These are phyloP conservation scores for Ascochyta rabiei DNA, from an alignment of 2,329 filamentous ascomycete species.

Conservation along the genomic window DNA sequence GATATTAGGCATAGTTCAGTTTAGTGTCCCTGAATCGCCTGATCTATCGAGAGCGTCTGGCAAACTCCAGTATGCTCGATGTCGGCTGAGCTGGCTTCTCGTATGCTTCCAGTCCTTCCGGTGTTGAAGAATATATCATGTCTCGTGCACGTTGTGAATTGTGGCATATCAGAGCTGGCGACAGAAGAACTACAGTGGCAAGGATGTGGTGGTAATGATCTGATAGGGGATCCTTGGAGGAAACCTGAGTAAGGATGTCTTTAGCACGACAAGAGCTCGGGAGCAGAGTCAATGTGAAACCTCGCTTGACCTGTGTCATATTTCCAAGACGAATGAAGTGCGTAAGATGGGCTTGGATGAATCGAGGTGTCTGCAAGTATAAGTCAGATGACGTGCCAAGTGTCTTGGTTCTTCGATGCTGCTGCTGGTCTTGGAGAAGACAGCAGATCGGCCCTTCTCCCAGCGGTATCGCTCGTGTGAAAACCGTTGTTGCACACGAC, in stretches of 20 bases:
- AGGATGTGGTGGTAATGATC: neutral
- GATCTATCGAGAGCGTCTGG: too few species aligned
- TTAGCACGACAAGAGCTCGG: neutral
- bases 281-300: neutral
- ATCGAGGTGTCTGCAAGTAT: neutral
- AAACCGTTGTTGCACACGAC: constrained; percentile 1
- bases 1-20: too few species aligned
- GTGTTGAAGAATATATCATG: too few species aligned
- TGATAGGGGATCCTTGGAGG: neutral
- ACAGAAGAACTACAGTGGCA: too few species aligned
- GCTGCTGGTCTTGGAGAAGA: neutral
- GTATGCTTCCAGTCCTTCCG: too few species aligned
- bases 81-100: too few species aligned
- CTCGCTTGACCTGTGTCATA: neutral
- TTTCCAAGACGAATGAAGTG: neutral
- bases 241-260: neutral
- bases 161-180: too few species aligned
- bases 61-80: too few species aligned
- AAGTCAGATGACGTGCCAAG: neutral
- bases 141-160: too few species aligned
- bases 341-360: neutral
- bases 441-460: neutral
- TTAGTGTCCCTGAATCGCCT: too few species aligned
- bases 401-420: neutral
- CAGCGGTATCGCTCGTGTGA: constrained; percentile 1